phyloP scores from a whole-genome alignment of 352 stramenopile species.

The Phytophthora tentaculata region DNA sequence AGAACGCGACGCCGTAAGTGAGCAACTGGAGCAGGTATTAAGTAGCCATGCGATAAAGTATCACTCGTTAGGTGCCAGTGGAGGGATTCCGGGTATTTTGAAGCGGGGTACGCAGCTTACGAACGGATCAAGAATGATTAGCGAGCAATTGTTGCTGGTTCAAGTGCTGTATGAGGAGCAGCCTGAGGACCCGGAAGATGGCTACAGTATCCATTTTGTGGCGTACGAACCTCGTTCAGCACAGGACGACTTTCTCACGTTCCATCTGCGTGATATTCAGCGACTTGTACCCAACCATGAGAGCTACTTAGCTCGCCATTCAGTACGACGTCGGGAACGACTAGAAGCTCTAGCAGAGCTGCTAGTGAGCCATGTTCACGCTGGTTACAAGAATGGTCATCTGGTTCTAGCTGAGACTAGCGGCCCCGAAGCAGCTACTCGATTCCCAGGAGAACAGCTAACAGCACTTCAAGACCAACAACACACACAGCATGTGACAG shows the following conservation, averaged over 20 bases:
- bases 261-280: conserved; percentile 58
- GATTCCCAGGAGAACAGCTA: conserved; percentile 22
- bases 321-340: conserved; percentile 42
- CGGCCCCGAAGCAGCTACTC: conserved; percentile 24
- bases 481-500: conserved; percentile 32
- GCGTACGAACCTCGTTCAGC: conserved; percentile 36
- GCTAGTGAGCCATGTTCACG: conserved; percentile 50
- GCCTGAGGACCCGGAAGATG: conserved; percentile 28
- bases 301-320: conserved; percentile 23
- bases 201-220: conserved; percentile 47
- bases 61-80: conserved; percentile 46
- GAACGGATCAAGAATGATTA: conserved; percentile 48
- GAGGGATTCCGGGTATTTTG: conserved; percentile 63
- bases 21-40: conserved; percentile 58
- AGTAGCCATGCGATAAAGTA: conserved; percentile 63
- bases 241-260: conserved; percentile 51
- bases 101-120: conserved; percentile 47
- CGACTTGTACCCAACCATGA: conserved; percentile 61
- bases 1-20: conserved; percentile 46
- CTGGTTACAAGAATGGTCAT: conserved; percentile 76
- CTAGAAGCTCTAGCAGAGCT: conserved; percentile 53
- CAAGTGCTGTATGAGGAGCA: conserved; percentile 64
- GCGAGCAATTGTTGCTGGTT: conserved; percentile 52
- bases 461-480: conserved; percentile 30
- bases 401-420: conserved; percentile 58